Evolutionary conservation across 78 protist genomes (phyloP).

Genomic region (Protostelium mycophagum): DNA sequence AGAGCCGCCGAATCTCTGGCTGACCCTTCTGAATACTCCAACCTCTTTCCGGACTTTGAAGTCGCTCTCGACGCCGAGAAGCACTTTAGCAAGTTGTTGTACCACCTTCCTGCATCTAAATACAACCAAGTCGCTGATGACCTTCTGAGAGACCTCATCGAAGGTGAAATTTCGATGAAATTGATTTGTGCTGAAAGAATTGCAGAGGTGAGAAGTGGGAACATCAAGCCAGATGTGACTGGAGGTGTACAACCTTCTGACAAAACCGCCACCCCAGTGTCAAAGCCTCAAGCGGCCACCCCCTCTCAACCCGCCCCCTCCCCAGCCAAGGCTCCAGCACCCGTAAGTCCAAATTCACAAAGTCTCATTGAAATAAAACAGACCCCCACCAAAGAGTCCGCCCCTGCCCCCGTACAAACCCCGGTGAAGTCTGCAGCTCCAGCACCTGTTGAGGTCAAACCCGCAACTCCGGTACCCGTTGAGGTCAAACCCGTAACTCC

Average conservation of each 20-base stretch:
- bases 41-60: slow-evolving; percentile 58
- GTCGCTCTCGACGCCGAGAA: slow-evolving; percentile 17
- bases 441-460: too few species aligned
- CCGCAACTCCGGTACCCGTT: too few species aligned
- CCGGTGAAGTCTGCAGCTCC: too few species aligned
- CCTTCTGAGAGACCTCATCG: background rate
- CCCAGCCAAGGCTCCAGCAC: too few species aligned
- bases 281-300: background rate
- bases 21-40: slow-evolving; percentile 52
- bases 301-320: background rate
- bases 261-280: background rate
- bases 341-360: too few species aligned
- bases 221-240: background rate
- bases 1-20: slow-evolving; percentile 53
- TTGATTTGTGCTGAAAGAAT: background rate
- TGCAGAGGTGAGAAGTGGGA: background rate
- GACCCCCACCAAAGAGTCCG: background rate
- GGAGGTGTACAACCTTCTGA: background rate
- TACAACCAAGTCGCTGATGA: background rate
- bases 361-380: too few species aligned
- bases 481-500: too few species aligned
- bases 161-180: background rate
- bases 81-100: background rate
- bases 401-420: too few species aligned
- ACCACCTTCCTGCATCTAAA: background rate